Evolutionary conservation across 169 alveolate genomes (phyloP), one percentile per base, ranked within the genome.

Genomic region (Babesia ovata): DNA sequence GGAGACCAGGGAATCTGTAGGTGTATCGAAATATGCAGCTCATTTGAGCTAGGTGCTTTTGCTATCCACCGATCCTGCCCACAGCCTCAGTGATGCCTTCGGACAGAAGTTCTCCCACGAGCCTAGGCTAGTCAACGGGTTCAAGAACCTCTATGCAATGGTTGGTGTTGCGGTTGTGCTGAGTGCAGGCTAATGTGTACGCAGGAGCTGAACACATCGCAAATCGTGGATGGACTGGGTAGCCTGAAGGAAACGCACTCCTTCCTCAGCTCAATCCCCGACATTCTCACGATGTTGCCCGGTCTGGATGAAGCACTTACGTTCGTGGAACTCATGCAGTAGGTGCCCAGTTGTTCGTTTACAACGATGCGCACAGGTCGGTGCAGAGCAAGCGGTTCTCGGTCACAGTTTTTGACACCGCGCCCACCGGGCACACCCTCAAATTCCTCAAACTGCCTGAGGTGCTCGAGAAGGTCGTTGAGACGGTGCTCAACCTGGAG

Each of bases 391-490:
- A 91, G 95, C 89, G 94, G 63, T 98, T 94, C 75, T 96, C 97
- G 67, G 92, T 95, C 2, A 95, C 97, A 0, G 95, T 98, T 7
- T 97, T 98, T 81, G 99, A 98, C 72, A 98, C 99, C 4, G 99
- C 99, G 26, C 99, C 99, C 16, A 98, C 99, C 13, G 99, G 99
- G 0, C 99, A 98, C 84, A 98, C 99, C 17, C 87, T 98, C 48
- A 94, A 99, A 85, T 93, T 98, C 39, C 91, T 98, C 24, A 95
- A 97, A 56, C 96, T 98, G 90, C 99, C 99, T 0, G 94, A 92
- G 44, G 82, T 97, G 56, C 86, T 98, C 29, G 99, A 97, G 26
- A 96, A 96, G 86, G 98, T 98, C 12, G 76, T 96, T 28, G 92
- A 93, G 21, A 95, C 96, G 79, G 54, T 98, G 29, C 87, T 95